Evolutionary conservation across 176 grass and related monocot genomes (phyloP).

Genomic region (Themeda triandra): DNA sequence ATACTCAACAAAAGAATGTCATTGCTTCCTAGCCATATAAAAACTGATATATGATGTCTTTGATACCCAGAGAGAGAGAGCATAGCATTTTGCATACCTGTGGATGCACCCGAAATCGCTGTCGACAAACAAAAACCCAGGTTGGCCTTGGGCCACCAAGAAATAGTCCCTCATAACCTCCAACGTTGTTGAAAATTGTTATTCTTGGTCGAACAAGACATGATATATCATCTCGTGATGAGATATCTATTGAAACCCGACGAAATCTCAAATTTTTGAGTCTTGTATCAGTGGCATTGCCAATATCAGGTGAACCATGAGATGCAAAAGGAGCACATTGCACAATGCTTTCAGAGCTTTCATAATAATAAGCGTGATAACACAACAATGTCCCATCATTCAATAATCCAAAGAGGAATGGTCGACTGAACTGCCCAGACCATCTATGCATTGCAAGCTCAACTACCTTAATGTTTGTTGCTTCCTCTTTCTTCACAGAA

Average conservation of each 20-base stretch:
- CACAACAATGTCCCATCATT: conserved; percentile 89
- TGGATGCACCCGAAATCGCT: conserved; percentile 80
- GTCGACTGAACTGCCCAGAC: conserved; percentile 72
- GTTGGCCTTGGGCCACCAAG: conserved; percentile 76
- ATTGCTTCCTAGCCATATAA: background rate
- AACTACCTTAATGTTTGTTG: conserved; percentile 55
- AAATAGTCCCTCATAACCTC: conserved; percentile 86
- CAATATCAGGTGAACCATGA: conserved; percentile 39
- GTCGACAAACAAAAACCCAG: conserved; percentile 91
- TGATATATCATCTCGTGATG: conserved; percentile 61
- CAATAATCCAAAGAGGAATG: conserved; percentile 80
- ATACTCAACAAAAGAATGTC: background rate
- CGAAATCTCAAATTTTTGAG: conserved; percentile 86
- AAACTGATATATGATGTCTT: background rate
- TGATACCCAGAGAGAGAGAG: background rate
- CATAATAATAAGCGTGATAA: conserved; percentile 84
- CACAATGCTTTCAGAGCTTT: conserved; percentile 38
- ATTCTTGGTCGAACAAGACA: conserved; percentile 64
- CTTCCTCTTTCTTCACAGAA: conserved; percentile 59
- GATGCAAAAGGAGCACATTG: conserved; percentile 35
- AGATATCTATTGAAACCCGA: conserved; percentile 57
- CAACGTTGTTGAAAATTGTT: conserved; percentile 78
- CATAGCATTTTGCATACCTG: conserved; percentile 49
- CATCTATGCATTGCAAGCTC: conserved; percentile 94
- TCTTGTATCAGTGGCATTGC: conserved; percentile 46